Base-by-base conservation (phyloP, 139 green algal genomes). In the Chlamydomonas applanata region DNA sequence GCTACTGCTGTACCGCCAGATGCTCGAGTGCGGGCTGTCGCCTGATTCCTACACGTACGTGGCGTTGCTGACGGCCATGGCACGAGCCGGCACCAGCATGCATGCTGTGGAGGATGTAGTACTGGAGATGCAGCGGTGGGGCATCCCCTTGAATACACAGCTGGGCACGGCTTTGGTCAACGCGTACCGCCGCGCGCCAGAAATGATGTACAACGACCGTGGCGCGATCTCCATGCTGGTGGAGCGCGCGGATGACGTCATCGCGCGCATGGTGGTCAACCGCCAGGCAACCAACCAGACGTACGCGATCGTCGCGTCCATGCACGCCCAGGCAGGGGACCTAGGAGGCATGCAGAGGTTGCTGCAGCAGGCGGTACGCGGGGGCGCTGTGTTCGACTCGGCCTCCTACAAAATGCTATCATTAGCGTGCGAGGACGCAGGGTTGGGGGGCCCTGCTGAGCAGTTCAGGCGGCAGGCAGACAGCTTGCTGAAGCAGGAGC, bases 11-110 rank as follows among this genome's bases (percentile, higher is more conserved):
- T 84, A 84, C 73, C 46, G 69, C 19, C 33, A 69, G 14, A 84
- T 84, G 66, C 56, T 54, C 32, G 74, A 72, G 11, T 30, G 49
- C 27, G 73, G 56, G 0, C 49, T 89, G 25, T 0, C 1, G 3
- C 79, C 83, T 5, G 83, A 89, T 69, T 34, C 36, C 13, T 89
- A 85, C 74, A 85, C 79, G 24, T 89, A 80, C 74, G 81, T 75
- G 35, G 74, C 79, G 1, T 57, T 89, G 65, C 62, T 89, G 22
- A 83, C 79, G 9, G 66, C 65, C 24, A 62, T 76, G 24, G 63
- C 71, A 2, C 63, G 74, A 11, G 29, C 63, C 11, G 13, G 52
- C 59, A 20, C 49, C 2, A 63, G 57, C 27, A 72, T 81, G 60
- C 22, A 62, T 3, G 69, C 65, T 19, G 74, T 89, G 54, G 73